phyloP scores from a whole-genome alignment of 1,284 basidiomycete species.

The Leccinum angustisporum region DNA sequence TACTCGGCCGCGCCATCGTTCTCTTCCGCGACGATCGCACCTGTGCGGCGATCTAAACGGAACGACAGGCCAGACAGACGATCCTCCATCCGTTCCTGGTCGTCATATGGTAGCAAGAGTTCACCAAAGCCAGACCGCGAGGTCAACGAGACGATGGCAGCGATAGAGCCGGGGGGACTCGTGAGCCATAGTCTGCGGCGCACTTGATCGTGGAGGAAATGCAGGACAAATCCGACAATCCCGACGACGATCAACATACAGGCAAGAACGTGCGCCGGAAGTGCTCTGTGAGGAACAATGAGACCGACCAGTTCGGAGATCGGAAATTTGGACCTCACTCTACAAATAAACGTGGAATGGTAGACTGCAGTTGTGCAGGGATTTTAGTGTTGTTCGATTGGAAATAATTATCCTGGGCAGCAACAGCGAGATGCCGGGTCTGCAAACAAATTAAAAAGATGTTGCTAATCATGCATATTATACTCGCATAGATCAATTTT shows the following conservation, averaged over 20 bases:
- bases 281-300: slow-evolving; percentile 37
- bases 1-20: slow-evolving; percentile 5
- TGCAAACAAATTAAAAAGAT: slow-evolving; percentile 21
- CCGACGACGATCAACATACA: slow-evolving; percentile 48
- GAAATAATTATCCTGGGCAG: slow-evolving; percentile 59
- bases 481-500: slow-evolving; percentile 48
- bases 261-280: slow-evolving; percentile 51
- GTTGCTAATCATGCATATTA: not conserved
- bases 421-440: slow-evolving; percentile 56
- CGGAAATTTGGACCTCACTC: slow-evolving; percentile 43
- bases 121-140: slow-evolving; percentile 62
- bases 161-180: slow-evolving; percentile 60
- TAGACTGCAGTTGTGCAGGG: slow-evolving; percentile 38
- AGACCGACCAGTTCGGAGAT: slow-evolving; percentile 5
- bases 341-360: slow-evolving; percentile 50
- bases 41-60: slow-evolving; percentile 55
- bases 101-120: slow-evolving; percentile 59
- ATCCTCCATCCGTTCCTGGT: slow-evolving; percentile 40
- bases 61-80: slow-evolving; percentile 58
- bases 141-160: slow-evolving; percentile 52
- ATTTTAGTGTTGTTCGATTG: slow-evolving; percentile 38
- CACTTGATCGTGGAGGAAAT: slow-evolving; percentile 45
- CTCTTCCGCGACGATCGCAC: slow-evolving; percentile 56
- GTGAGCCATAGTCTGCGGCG: slow-evolving; percentile 54
- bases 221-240: slow-evolving; percentile 43